Percentiles rank a stretch among this genome's conserved stretches.
Evolutionary conservation across 768 basidiomycete genomes (phyloP).

Genomic region (Psilocybe tampanensis): DNA sequence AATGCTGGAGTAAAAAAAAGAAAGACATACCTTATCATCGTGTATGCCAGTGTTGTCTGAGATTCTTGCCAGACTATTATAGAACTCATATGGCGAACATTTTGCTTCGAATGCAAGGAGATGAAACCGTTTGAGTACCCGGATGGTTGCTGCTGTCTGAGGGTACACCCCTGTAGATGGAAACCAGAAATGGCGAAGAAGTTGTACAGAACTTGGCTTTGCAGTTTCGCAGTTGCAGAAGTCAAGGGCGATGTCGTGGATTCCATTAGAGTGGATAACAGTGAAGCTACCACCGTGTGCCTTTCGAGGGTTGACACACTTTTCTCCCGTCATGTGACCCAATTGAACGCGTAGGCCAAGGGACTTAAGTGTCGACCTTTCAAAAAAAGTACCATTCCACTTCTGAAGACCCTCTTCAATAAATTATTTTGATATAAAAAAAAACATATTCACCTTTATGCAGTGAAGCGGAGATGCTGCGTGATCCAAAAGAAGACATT

Average conservation of each 20-base stretch:
- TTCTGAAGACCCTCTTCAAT: constrained; percentile 6
- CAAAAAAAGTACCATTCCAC: constrained; percentile 24
- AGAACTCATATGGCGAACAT: constrained; percentile 30
- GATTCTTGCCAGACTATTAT: constrained; percentile 21
- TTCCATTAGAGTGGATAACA: constrained; percentile 29
- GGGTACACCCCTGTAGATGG: constrained; percentile 32
- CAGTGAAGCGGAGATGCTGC: constrained; percentile 15
- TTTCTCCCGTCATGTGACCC: constrained; percentile 19
- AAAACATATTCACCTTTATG: constrained; percentile 23
- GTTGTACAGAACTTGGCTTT: constrained; percentile 19
- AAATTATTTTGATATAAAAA: not conserved
- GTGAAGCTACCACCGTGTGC: constrained; percentile 26
- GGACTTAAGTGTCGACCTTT: constrained; percentile 15
- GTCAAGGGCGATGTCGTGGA: constrained; percentile 32
- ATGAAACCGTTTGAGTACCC: constrained; percentile 25
- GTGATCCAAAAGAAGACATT: constrained; percentile 15
- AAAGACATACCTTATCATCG: constrained; percentile 13
- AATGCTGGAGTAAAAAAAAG: not conserved
- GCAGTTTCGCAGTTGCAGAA: constrained; percentile 32
- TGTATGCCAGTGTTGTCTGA: constrained; percentile 28
- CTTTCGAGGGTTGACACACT: constrained; percentile 14
- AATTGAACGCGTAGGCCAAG: constrained; percentile 31
- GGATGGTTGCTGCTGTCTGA: constrained; percentile 26
- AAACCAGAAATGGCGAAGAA: constrained; percentile 29
- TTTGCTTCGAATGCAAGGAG: constrained; percentile 29